A percentile compares a stretch with the other conserved stretches of the same genome.
These are phyloP conservation scores for Persicaria maculosa DNA, from an alignment of 148 eudicot species.

Conservation along the genomic window DNA sequence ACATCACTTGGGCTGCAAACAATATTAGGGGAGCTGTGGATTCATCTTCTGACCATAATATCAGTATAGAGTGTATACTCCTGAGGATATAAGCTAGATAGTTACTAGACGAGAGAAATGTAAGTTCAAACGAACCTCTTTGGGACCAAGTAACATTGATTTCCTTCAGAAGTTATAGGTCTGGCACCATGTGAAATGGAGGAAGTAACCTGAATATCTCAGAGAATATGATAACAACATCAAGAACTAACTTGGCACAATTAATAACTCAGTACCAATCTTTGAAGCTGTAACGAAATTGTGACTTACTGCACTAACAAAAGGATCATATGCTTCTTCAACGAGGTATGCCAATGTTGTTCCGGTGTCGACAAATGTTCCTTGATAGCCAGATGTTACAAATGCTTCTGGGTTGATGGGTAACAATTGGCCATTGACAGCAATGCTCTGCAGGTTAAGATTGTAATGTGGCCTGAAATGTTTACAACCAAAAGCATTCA, in stretches of 20 bases:
- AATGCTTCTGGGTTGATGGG: conserved; percentile 66
- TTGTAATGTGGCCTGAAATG: conserved; percentile 87
- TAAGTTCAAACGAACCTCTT: conserved; percentile 1
- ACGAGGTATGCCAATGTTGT: conserved; percentile 88
- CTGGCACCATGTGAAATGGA: background rate
- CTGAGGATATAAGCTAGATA: too few species aligned
- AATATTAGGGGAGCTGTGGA: background rate
- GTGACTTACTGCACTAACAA: conserved; percentile 68
- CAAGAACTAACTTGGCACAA: background rate
- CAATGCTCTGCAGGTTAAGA: conserved; percentile 66
- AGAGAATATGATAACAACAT: background rate
- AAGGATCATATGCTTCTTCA: conserved; percentile 82
- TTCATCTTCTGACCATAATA: background rate
- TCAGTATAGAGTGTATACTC: background rate
- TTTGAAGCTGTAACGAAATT: background rate
- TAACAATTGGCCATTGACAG: conserved; percentile 71
- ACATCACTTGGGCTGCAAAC: background rate
- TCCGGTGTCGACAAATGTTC: conserved; percentile 94
- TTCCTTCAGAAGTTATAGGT: conserved; percentile 6
- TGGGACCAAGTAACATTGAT: conserved; percentile 10
- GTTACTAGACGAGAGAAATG: background rate
- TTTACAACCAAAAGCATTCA: conserved; percentile 7
- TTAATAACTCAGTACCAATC: background rate
- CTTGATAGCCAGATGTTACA: conserved; percentile 61
- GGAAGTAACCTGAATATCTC: conserved; percentile 5